Evolutionary conservation across 129 eudicot genomes (phyloP), one percentile per base, ranked within the genome.

Genomic region (Centaurea solstitialis): DNA sequence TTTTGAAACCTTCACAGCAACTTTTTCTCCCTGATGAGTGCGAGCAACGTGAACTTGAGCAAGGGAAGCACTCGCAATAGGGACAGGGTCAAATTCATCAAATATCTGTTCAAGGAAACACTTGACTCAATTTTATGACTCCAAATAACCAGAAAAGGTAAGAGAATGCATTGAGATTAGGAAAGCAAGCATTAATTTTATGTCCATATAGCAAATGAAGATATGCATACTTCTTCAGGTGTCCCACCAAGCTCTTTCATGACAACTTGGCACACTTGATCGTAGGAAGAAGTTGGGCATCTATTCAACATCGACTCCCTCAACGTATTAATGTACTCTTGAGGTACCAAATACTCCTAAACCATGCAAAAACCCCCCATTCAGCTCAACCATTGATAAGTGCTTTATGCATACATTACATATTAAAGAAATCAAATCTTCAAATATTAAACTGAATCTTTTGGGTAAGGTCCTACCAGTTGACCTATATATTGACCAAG

Each of bases 61-160:
- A 77, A 94, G 92, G 26, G 98, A 94, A 83, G 98, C 98, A 92
- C 97, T 92, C 64, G 98, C 98, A 62, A 94, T 87, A 15, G 98
- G 98, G 53, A 83, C 93, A 74, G 97, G 97, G 83, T 94, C 93
- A 85, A 94, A 94, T 75, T 92, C 96, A 61, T 86, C 83, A 84
- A 94, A 94, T 47, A 94, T 90, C 99, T 92, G 89, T 64, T 69
- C 22, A 84, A 47, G 66, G 66, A 41, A 84, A 75, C 68, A 71
- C 57, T 69, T 77, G 12, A 23, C 66, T 86, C 21, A 84, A 75
- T 47, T 62, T 62, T 26, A 68, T 64, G 79, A 67, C 47, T 2
- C 12, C 15, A 64, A 70, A 39, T 57, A 53, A 62, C 57, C 23
- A 79, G 47, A 79, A 40, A 74, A 71, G 33, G 30, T 75, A 66